phyloP scores from a whole-genome alignment of 352 stramenopile genomes.

The Phytophthora fragariaefolia region DNA sequence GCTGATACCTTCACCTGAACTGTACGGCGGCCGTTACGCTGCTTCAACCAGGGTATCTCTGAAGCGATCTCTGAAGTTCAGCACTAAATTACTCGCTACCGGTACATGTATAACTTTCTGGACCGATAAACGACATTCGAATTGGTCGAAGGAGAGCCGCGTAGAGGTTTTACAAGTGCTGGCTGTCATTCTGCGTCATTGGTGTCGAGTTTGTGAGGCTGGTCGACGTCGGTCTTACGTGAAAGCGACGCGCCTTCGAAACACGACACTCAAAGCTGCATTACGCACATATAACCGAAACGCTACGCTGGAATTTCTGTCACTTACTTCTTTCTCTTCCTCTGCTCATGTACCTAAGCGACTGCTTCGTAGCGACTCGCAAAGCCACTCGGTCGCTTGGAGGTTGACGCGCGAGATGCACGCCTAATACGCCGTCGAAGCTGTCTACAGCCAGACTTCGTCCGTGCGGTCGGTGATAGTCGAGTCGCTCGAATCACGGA shows the following conservation, averaged over 20 bases:
- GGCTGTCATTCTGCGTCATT: neutral
- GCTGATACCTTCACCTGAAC: conserved; percentile 1
- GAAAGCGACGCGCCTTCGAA: too few relatives aligned
- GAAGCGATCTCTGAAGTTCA: neutral
- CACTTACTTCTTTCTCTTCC: conserved; percentile 21
- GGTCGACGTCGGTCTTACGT: neutral
- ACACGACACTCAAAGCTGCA: conserved; percentile 11
- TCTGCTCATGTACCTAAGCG: conserved; percentile 17
- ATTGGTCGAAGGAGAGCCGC: neutral
- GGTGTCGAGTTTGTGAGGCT: neutral
- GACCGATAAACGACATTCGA: too few relatives aligned
- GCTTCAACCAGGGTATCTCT: conserved; percentile 12
- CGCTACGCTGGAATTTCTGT: conserved; percentile 33
- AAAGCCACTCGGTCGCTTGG: conserved; percentile 15
- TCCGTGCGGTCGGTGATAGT: conserved; percentile 49
- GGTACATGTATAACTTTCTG: too few relatives aligned
- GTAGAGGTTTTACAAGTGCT: too few relatives aligned
- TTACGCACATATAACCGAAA: conserved; percentile 26
- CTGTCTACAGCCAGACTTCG: conserved; percentile 62
- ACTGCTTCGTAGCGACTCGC: neutral
- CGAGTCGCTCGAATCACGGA: conserved; percentile 67
- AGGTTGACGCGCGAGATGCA: conserved; percentile 10
- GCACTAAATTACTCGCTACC: neutral
- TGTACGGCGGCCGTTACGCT: conserved; percentile 1
- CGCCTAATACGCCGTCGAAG: conserved; percentile 10